Base-by-base conservation (phyloP, 768 basidiomycete genomes). In the Boletus speciosus region DNA sequence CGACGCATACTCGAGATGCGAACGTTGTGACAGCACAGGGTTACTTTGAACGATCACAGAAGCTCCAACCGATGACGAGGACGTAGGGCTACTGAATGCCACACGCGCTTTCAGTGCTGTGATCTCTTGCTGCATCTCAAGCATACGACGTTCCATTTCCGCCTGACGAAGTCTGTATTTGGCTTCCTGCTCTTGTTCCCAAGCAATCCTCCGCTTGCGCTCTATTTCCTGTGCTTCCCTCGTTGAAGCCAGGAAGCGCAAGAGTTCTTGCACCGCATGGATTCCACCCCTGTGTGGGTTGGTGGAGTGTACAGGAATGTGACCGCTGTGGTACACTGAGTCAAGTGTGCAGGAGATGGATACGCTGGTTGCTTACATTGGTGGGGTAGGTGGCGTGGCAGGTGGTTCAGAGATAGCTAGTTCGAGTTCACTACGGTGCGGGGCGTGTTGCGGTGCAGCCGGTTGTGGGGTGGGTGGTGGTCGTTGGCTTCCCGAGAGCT, bases 181-280 rank as follows among this genome's bases (percentile, higher is more conserved):
- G 10, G 77, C 77, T 70, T 88, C 88, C 56, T 86, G 83, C 53
- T 85, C 83, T 58, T 78, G 74, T 61, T 90, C 88, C 87, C 88
- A 90, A 36, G 74, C 79, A 8, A 77, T 51, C 45, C 86, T 74
- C 19, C 88, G 77, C 58, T 74, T 79, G 37, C 74, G 72, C 58
- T 90, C 88, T 16, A 72, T 75, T 47, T 85, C 84, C 42, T 83
- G 81, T 0, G 81, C 79, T 32, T 86, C 80, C 58, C 76, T 77
- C 1, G 82, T 82, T 1, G 78, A 75, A n/a, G 76, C 67, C 7
- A 86, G 67, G 48, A 82, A 75, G n/a, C 81, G 78, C 52, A 83
- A 65, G 36, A 88, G 74, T 58, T 88, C 83, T 15, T 85, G 80
- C 0, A 88, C 74, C 4, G 80, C 76, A 55, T 77, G 72, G 8